Conservation (phyloP, 75 land plant species). For the Cryptomeria japonica region DNA sequence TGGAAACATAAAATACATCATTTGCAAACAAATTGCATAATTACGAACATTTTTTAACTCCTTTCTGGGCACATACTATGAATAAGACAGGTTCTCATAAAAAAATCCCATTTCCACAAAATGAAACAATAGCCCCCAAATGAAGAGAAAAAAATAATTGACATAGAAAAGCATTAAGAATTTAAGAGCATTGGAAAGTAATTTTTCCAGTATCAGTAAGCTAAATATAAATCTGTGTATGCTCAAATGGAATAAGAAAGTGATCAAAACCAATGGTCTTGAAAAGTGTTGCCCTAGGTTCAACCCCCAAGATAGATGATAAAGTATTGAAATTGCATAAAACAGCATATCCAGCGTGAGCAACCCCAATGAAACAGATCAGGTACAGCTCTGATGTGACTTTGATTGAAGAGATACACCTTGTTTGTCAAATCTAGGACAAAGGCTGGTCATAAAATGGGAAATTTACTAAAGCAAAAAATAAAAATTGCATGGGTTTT, state of each 20-base stretch:
- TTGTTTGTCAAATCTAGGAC: too few species aligned
- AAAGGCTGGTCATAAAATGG: neutral
- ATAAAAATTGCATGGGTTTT: neutral
- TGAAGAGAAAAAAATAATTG: neutral
- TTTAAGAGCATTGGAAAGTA: neutral
- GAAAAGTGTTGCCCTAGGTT: too few species aligned
- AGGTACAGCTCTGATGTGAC: neutral
- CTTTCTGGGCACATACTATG: neutral
- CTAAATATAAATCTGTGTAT: neutral
- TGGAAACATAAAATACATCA: neutral
- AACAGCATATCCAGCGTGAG: too few species aligned
- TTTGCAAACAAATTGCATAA: neutral
- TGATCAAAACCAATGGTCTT: neutral
- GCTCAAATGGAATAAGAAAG: neutral
- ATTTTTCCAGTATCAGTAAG: neutral
- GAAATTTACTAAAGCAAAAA: neutral
- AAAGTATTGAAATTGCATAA: too few species aligned
- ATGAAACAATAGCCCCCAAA: neutral
- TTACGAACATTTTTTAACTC: neutral
- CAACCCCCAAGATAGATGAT: too few species aligned
- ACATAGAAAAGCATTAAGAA: neutral
- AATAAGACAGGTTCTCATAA: neutral
- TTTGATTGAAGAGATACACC: too few species aligned
- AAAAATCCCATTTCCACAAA: neutral
- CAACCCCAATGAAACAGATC: neutral